Percentiles rank a stretch among this genome's conserved stretches.
These are phyloP conservation scores for Curvularia lunata DNA, from an alignment of 2,329 filamentous ascomycete genomes.

Conservation along the genomic window DNA sequence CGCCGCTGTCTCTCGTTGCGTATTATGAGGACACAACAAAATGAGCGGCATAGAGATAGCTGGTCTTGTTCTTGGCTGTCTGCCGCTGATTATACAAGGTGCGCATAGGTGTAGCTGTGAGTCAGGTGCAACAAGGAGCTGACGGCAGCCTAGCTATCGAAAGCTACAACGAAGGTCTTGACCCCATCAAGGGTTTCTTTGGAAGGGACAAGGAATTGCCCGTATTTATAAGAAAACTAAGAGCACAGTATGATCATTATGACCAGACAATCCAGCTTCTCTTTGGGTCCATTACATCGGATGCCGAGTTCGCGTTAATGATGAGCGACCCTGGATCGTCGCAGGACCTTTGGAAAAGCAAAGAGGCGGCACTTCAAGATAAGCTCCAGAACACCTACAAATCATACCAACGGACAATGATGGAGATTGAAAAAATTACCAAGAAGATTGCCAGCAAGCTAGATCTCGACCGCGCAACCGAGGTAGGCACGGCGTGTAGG, in stretches of 20 bases:
- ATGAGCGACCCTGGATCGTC: slow-evolving; percentile 38
- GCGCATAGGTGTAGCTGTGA: slow-evolving; percentile 9
- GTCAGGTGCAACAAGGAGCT: not conserved
- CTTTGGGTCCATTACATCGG: slow-evolving; percentile 46
- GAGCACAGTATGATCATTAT: slow-evolving; percentile 48
- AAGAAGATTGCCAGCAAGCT: slow-evolving; percentile 47
- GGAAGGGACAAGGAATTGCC: slow-evolving; percentile 47
- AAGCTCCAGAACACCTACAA: slow-evolving; percentile 44
- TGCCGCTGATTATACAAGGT: slow-evolving; percentile 50
- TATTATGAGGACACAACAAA: not conserved
- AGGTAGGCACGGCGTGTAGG: slow-evolving; percentile 28
- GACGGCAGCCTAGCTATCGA: slow-evolving; percentile 34
- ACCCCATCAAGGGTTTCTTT: slow-evolving; percentile 48
- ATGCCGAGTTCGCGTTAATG: slow-evolving; percentile 46
- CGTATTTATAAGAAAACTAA: slow-evolving; percentile 44
- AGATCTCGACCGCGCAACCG: slow-evolving; percentile 43
- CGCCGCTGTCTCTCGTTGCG: not conserved
- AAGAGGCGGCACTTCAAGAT: slow-evolving; percentile 38
- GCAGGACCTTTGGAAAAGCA: slow-evolving; percentile 43
- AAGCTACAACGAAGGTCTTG: slow-evolving; percentile 49
- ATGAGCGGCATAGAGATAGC: slow-evolving; percentile 46
- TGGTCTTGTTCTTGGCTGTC: slow-evolving; percentile 45
- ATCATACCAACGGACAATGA: slow-evolving; percentile 45
- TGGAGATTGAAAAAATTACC: slow-evolving; percentile 45
- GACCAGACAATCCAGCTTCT: slow-evolving; percentile 46